phyloP scores from a whole-genome alignment of 768 basidiomycete species.

The Favolaschia claudopus region DNA sequence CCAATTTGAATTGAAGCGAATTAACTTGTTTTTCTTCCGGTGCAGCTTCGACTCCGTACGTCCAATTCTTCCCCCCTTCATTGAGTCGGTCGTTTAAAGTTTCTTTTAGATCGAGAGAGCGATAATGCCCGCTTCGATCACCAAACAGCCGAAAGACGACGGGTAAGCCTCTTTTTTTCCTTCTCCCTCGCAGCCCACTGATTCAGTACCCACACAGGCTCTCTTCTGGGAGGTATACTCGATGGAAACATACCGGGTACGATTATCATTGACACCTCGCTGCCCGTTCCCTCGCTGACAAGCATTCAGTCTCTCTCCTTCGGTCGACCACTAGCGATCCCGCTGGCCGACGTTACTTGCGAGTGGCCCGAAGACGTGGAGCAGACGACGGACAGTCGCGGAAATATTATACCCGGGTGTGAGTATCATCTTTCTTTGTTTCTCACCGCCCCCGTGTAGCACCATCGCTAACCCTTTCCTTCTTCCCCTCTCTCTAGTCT shows the following conservation, averaged over 20 bases:
- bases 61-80: neutral
- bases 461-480: too few relatives aligned
- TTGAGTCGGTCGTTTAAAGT: too few relatives aligned
- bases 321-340: conserved; percentile 23
- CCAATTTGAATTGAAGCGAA: neutral
- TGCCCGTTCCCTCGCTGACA: neutral
- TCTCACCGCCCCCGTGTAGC: too few relatives aligned
- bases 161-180: neutral
- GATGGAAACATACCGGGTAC: conserved; percentile 32
- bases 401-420: neutral
- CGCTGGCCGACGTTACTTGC: conserved; percentile 27
- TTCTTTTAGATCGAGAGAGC: conserved; percentile 4
- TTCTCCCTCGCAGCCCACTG: conserved; percentile 24
- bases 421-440: neutral
- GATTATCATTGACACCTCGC: neutral
- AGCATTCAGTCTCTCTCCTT: conserved; percentile 34
- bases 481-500: neutral
- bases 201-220: neutral
- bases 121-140: neutral
- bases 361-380: conserved; percentile 8
- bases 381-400: neutral
- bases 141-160: neutral
- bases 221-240: conserved; percentile 19
- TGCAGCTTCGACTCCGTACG: conserved; percentile 7
- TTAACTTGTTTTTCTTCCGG: neutral